Evolutionary conservation across 441 rosid genomes (phyloP).

Genomic region (Gossypium lobatum): DNA sequence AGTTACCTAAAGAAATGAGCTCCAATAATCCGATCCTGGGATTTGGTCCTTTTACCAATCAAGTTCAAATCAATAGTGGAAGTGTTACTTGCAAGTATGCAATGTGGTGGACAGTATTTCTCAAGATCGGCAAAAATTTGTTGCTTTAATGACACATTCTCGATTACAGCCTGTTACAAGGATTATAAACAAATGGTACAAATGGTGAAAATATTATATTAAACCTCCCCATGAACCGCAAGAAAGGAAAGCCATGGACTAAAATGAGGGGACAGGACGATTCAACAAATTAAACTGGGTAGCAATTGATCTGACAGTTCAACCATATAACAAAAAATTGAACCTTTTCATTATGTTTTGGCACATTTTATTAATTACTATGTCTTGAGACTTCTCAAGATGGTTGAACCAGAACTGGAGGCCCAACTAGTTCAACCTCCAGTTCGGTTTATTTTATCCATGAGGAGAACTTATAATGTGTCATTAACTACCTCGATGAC

Average conservation of each 20-base stretch:
- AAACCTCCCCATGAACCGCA: constrained; percentile 6
- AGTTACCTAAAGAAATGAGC: constrained; percentile 97
- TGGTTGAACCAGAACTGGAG: background rate
- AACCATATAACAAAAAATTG: background rate
- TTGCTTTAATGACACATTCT: constrained; percentile 83
- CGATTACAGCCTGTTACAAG: constrained; percentile 77
- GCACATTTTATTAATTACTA: background rate
- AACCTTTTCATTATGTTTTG: background rate
- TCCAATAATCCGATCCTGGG: constrained; percentile 79
- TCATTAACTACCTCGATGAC: constrained; percentile 76
- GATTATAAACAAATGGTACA: constrained; percentile 18
- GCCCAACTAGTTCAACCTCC: background rate
- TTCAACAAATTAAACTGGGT: too few relatives aligned
- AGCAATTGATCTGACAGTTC: too few relatives aligned
- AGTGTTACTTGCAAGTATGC: constrained; percentile 89
- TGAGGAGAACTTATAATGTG: background rate
- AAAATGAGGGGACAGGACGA: too few relatives aligned
- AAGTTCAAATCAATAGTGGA: constrained; percentile 89
- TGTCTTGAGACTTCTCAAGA: background rate
- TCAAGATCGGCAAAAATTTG: constrained; percentile 89
- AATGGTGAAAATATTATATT: constrained; percentile 15
- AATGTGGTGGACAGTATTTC: constrained; percentile 76
- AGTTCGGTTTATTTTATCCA: background rate
- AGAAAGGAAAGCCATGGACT: background rate
- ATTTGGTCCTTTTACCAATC: constrained; percentile 70